Percentiles rank a stretch among this genome's conserved stretches.
Conservation (phyloP, 306 rosid genomes). For the Morella rubra region DNA sequence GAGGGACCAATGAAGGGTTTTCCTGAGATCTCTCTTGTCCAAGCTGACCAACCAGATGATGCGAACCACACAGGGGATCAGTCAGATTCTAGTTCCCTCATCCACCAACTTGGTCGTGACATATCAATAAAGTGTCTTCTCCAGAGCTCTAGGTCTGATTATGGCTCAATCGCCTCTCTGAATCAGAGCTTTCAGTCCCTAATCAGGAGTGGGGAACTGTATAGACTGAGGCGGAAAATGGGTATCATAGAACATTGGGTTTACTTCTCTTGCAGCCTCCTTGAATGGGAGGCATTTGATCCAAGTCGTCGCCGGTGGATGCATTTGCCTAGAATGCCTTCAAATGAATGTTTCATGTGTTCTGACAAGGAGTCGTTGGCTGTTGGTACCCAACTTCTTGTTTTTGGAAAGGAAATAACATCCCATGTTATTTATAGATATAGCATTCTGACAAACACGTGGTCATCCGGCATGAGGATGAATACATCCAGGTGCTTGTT, state of each 20-base stretch:
- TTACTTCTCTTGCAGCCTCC: conserved; percentile 67
- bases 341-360: conserved; percentile 57
- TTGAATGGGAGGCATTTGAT: conserved; percentile 75
- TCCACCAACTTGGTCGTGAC: conserved; percentile 57
- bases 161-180: conserved; percentile 55
- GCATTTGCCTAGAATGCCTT: conserved; percentile 55
- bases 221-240: conserved; percentile 47
- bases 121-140: conserved; percentile 52
- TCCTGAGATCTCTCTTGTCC: conserved; percentile 19
- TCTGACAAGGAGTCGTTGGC: conserved; percentile 79
- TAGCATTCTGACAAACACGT: conserved; percentile 59
- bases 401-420: conserved; percentile 61
- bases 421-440: conserved; percentile 53
- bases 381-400: conserved; percentile 81
- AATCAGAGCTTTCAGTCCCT: conserved; percentile 54
- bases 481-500: conserved; percentile 67
- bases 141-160: conserved; percentile 65
- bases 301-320: conserved; percentile 54
- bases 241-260: conserved; percentile 71
- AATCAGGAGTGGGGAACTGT: conserved; percentile 56
- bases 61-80: conserved; percentile 31
- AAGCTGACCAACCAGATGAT: conserved; percentile 27
- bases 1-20: conserved; percentile 21
- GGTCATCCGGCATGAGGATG: conserved; percentile 60
- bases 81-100: conserved; percentile 38